A percentile compares a stretch with the other conserved stretches of the same genome.
phyloP scores from a whole-genome alignment of 345 rosid species.

The Excoecaria agallocha region DNA sequence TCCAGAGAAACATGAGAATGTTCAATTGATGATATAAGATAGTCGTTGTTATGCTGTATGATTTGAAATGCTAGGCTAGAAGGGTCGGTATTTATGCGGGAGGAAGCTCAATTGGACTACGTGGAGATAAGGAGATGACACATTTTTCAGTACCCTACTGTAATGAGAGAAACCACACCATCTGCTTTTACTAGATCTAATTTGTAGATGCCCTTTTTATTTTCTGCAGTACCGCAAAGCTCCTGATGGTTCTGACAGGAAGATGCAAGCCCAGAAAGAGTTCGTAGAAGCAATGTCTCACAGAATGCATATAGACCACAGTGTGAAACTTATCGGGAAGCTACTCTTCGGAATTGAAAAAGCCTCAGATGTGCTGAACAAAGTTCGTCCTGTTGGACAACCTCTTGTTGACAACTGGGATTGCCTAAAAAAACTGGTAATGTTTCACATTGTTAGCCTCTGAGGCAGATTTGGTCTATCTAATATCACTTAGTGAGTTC shows the following conservation, averaged over 20 bases:
- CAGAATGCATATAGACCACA: conserved; percentile 79
- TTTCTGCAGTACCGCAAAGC: conserved; percentile 77
- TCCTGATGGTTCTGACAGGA: conserved; percentile 77
- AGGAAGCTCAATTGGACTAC: background rate
- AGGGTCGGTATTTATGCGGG: background rate
- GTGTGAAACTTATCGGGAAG: conserved; percentile 71
- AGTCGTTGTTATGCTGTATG: background rate
- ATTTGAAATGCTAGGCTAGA: background rate
- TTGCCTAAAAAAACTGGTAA: conserved; percentile 81
- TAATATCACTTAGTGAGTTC: background rate
- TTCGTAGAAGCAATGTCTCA: conserved; percentile 90
- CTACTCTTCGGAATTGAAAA: conserved; percentile 77
- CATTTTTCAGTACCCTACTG: background rate
- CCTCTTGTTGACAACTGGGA: conserved; percentile 97
- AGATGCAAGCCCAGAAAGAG: conserved; percentile 73
- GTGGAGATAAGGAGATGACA: background rate
- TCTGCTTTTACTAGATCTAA: background rate
- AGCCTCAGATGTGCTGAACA: conserved; percentile 56
- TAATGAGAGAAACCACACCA: background rate
- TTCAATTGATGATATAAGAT: background rate
- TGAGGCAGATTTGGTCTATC: background rate
- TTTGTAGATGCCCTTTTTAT: background rate
- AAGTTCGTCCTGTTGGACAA: conserved; percentile 65
- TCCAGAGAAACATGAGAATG: background rate
- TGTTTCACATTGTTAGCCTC: background rate